Conservation (phyloP, 2,329 filamentous ascomycete genomes). For the Grosmannia clavigera region DNA sequence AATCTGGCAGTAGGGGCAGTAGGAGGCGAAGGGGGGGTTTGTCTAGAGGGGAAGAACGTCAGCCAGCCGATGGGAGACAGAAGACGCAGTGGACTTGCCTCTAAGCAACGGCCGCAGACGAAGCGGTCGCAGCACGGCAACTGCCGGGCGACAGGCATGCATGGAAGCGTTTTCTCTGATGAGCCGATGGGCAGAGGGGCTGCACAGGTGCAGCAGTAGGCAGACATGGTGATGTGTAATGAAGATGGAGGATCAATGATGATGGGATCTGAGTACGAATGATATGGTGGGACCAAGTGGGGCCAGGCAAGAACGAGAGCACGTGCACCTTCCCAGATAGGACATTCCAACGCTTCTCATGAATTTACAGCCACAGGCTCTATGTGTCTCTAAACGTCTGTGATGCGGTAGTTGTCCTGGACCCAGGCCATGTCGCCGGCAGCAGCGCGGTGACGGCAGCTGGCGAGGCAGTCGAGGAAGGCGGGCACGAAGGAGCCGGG, state of each 20-base stretch:
- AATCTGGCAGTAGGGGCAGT: conserved; percentile 68
- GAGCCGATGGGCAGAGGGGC: conserved; percentile 36
- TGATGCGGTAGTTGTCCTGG: not conserved
- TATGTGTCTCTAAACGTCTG: not conserved
- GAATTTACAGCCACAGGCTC: too few relatives aligned
- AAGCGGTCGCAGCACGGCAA: conserved; percentile 57
- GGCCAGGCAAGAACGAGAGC: too few relatives aligned
- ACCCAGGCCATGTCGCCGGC: conserved; percentile 11
- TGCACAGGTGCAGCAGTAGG: conserved; percentile 57
- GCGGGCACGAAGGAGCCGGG: conserved; percentile 79
- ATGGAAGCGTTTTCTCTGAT: conserved; percentile 9
- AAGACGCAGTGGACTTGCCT: conserved; percentile 27
- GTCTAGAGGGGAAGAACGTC: conserved; percentile 24
- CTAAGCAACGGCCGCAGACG: conserved; percentile 60
- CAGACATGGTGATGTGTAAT: not conserved
- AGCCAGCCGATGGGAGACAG: not conserved
- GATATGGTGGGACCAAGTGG: too few relatives aligned
- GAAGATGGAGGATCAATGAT: not conserved
- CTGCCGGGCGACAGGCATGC: conserved; percentile 37
- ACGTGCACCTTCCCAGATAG: not conserved
- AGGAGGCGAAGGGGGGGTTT: conserved; percentile 54
- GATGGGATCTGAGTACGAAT: too few relatives aligned
- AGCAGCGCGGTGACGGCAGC: conserved; percentile 17
- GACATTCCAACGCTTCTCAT: too few relatives aligned
- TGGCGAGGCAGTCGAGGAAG: conserved; percentile 61